Conservation (phyloP, 768 basidiomycete species). For the Dioszegia crocea region DNA sequence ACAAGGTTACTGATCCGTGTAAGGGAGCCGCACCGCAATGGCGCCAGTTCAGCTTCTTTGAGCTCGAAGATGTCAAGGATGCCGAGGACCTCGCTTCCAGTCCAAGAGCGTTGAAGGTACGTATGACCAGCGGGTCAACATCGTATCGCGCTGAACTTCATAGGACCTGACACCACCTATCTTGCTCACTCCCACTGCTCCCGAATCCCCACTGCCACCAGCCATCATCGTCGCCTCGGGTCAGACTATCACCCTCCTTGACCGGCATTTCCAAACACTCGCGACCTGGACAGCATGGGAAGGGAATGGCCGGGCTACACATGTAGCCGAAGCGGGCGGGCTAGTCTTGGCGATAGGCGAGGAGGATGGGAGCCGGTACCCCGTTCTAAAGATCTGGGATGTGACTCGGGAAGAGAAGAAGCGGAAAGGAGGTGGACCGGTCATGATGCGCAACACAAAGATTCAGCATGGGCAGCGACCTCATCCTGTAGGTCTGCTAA, state of each 20-base stretch:
- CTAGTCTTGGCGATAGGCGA: conserved; percentile 78
- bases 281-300: conserved; percentile 44
- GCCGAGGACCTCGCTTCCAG: conserved; percentile 67
- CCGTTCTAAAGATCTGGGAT: conserved; percentile 75
- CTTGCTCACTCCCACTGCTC: conserved; percentile 36
- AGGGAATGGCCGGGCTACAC: conserved; percentile 33
- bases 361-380: conserved; percentile 48
- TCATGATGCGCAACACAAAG: conserved; percentile 68
- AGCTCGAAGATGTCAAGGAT: conserved; percentile 70
- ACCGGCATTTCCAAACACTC: conserved; percentile 31
- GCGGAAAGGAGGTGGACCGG: conserved; percentile 52
- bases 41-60: conserved; percentile 88
- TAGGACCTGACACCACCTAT: conserved; percentile 36
- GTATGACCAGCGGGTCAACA: neutral
- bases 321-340: conserved; percentile 72
- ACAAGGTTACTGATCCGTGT: neutral
- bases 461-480: conserved; percentile 71
- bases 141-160: conserved; percentile 11
- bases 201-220: conserved; percentile 29
- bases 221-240: conserved; percentile 38
- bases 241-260: conserved; percentile 30
- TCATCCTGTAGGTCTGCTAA: conserved; percentile 61
- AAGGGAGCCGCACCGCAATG: conserved; percentile 56
- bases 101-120: conserved; percentile 75
- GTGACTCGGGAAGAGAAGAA: conserved; percentile 66